Conservation (phyloP, 148 eudicot genomes). For the Chenopodium berlandieri region DNA sequence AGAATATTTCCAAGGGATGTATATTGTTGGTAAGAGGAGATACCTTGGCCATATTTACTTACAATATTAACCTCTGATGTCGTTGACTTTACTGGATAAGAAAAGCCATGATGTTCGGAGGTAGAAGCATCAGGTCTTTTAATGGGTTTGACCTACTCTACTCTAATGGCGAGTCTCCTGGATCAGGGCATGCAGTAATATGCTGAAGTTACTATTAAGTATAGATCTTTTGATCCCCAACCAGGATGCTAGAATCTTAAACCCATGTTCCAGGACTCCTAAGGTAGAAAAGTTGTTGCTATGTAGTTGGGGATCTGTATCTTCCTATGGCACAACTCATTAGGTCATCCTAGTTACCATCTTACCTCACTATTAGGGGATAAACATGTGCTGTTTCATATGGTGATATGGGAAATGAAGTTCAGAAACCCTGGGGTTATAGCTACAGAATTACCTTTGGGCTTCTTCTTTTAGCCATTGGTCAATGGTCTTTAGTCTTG, state of each 20-base stretch:
- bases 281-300: neutral
- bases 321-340: neutral
- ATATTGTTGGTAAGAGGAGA: neutral
- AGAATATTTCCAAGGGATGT: neutral
- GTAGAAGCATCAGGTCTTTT: neutral
- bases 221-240: neutral
- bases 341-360: neutral
- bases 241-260: neutral
- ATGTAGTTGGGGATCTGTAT: neutral
- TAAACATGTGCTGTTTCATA: neutral
- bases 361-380: neutral
- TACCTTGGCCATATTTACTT: neutral
- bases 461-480: neutral
- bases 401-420: neutral
- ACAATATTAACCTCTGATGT: neutral
- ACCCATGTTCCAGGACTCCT: neutral
- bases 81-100: neutral
- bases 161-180: neutral
- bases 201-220: neutral
- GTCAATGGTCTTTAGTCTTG: neutral
- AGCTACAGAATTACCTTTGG: neutral
- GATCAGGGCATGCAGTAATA: neutral
- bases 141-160: neutral
- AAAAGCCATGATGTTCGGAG: neutral
- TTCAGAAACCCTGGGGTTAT: neutral